Conservation (phyloP, 2,329 filamentous ascomycete species). For the Aspergillus tubingensis region DNA sequence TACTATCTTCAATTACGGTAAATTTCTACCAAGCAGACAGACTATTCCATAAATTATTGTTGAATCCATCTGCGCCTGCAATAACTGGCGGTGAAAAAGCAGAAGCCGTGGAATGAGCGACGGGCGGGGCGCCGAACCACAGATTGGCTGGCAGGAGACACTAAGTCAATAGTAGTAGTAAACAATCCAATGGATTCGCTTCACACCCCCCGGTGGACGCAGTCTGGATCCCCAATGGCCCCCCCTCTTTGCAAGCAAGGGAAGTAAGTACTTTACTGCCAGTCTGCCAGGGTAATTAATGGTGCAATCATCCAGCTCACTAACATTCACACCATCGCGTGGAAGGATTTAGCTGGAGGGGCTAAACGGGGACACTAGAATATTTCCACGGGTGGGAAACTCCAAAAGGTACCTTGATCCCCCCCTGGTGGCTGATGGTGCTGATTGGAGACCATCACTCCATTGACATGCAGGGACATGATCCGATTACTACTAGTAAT, state of each 20-base stretch:
- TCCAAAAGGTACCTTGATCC: not conserved
- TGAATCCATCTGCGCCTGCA: not conserved
- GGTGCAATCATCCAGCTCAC: too few species aligned
- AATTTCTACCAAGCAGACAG: too few species aligned
- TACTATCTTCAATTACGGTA: not conserved
- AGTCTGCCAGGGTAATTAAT: too few species aligned
- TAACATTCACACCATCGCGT: not conserved
- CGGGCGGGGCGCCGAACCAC: not conserved
- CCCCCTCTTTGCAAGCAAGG: not conserved
- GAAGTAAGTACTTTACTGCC: too few species aligned
- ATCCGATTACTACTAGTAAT: too few species aligned
- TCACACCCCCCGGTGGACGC: not conserved
- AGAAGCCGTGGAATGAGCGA: not conserved
- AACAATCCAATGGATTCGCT: too few species aligned
- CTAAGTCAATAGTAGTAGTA: not conserved
- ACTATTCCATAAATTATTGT: not conserved
- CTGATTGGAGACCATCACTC: not conserved
- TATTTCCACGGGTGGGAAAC: not conserved
- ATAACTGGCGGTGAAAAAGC: not conserved
- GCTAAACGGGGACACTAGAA: not conserved
- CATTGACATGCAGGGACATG: not conserved
- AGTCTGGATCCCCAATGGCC: conserved; percentile 3
- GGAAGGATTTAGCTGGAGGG: not conserved
- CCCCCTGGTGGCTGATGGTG: not conserved
- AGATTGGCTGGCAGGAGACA: not conserved